These are phyloP conservation scores for Pichia sp. DNA, from an alignment of 1,139 yeast species.

Conservation along the genomic window DNA sequence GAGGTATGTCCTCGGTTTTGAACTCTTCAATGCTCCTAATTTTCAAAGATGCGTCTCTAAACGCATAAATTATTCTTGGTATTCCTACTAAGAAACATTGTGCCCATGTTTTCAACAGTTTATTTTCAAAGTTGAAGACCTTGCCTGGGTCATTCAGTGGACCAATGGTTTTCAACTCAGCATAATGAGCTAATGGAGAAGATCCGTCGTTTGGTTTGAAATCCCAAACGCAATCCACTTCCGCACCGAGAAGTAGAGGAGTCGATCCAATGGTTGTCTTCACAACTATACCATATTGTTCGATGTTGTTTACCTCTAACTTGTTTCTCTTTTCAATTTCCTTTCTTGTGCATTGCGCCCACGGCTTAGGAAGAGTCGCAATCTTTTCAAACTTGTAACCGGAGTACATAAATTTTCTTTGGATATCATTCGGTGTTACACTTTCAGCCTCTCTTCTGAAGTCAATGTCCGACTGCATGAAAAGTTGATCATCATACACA, in stretches of 20 bases:
- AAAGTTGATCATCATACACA: slow-evolving; percentile 78
- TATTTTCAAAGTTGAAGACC: slow-evolving; percentile 62
- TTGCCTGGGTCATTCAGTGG: slow-evolving; percentile 50
- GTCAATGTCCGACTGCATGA: slow-evolving; percentile 60
- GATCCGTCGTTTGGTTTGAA: slow-evolving; percentile 53
- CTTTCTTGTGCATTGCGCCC: slow-evolving; percentile 63
- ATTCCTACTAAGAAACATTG: slow-evolving; percentile 88
- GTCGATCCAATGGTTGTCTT: slow-evolving; percentile 78
- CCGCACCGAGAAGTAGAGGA: slow-evolving; percentile 75
- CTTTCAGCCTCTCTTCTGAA: slow-evolving; percentile 31
- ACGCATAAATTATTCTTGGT: slow-evolving; percentile 75
- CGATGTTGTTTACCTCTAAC: slow-evolving; percentile 55
- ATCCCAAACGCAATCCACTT: slow-evolving; percentile 86
- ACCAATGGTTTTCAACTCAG: slow-evolving; percentile 75
- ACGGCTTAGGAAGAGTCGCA: slow-evolving; percentile 71
- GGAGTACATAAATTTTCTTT: slow-evolving; percentile 51
- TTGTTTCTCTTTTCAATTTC: slow-evolving; percentile 62
- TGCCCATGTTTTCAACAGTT: slow-evolving; percentile 81
- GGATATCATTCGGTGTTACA: slow-evolving; percentile 35
- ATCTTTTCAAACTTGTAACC: slow-evolving; percentile 84
- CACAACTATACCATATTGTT: slow-evolving; percentile 74
- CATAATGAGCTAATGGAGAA: slow-evolving; percentile 65
- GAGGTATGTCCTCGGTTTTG: slow-evolving; percentile 74
- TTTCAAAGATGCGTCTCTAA: slow-evolving; percentile 66
- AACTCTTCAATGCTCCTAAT: slow-evolving; percentile 69